Evolutionary conservation across 1,284 basidiomycete species (phyloP), one percentile per base, ranked within the genome.

Genomic region (Sanghuangporus sanghuang): DNA sequence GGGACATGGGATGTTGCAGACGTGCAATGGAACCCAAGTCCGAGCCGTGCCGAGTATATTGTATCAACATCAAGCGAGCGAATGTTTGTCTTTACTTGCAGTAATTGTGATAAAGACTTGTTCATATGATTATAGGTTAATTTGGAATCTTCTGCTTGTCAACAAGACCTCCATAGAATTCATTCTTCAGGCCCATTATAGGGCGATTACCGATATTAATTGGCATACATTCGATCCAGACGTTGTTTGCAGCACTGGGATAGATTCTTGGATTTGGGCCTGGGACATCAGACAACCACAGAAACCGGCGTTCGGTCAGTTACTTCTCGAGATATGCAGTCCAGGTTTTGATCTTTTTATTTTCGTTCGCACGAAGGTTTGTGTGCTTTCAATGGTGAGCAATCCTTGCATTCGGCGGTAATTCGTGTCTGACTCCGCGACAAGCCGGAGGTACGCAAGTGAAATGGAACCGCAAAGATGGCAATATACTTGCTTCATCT

Each of bases 11-110:
- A 97, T 70, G 95, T 98, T 3, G 96, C 96, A 6, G 96, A 91
- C 68, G 89, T 96, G 2, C 96, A 99, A 73, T 99, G 96, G 96
- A 96, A 96, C 61, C 96, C 96, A 1, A 96, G 98, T 72, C 85
- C 85, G 0, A 79, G 83, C 6, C 86, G 90, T 12, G 86, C 90
- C 57, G 89, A 96, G 69, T 95, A 96, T 71, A 94, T 99, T 59
- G 91, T 96, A 21, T 96, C 94, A 1, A 99, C 97, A 0, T 96
- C 93, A 0, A 93, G 92, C 56, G 94, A 98, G 74, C 97, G 98
- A 74, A 84, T 98, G 79, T 90, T 67, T 35, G 85, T 49, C 66
- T 35, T 16, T 12, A 35, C 6, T 38, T 59, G n/a, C 44, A 21
- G 2, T 27, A 21, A 9, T n/a, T 3, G n/a, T 3, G 21, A 7